Conservation (phyloP, 2,329 filamentous ascomycete genomes). For the Colletotrichum sp. region DNA sequence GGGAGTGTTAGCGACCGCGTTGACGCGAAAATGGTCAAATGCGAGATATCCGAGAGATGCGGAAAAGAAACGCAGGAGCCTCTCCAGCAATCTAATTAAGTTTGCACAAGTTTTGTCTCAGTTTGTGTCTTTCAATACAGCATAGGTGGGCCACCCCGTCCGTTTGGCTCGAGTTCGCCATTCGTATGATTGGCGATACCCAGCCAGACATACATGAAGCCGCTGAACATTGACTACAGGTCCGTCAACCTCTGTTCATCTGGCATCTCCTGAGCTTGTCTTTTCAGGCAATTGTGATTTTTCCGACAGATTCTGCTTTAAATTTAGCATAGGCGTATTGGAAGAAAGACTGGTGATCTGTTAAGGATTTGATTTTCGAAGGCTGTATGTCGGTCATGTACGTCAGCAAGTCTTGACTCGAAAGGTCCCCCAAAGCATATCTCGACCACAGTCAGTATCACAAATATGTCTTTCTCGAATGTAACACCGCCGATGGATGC, state of each 20-base stretch:
- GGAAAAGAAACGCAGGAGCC: neutral
- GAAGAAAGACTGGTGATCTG: neutral
- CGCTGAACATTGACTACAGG: fast-evolving
- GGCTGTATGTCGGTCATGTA: too few relatives aligned
- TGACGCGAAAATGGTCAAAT: neutral
- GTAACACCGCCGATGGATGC: too few relatives aligned
- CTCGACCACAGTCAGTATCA: neutral
- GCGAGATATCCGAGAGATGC: neutral
- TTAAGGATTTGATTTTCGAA: too few relatives aligned
- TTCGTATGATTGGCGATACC: neutral
- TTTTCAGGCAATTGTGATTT: neutral
- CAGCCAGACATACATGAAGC: neutral
- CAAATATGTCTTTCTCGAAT: too few relatives aligned
- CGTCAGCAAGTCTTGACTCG: too few relatives aligned
- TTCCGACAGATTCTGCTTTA: fast-evolving
- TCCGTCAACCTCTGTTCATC: neutral
- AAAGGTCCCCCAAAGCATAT: too few relatives aligned
- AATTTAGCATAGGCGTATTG: neutral
- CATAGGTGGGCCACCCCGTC: neutral
- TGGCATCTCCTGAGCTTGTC: fast-evolving
- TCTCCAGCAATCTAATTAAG: neutral
- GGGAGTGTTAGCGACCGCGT: neutral
- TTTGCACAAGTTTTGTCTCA: neutral
- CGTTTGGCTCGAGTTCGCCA: neutral
- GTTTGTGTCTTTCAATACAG: fast-evolving